Base-by-base conservation (phyloP, 352 stramenopile genomes). In the Phytophthora aleatoria region DNA sequence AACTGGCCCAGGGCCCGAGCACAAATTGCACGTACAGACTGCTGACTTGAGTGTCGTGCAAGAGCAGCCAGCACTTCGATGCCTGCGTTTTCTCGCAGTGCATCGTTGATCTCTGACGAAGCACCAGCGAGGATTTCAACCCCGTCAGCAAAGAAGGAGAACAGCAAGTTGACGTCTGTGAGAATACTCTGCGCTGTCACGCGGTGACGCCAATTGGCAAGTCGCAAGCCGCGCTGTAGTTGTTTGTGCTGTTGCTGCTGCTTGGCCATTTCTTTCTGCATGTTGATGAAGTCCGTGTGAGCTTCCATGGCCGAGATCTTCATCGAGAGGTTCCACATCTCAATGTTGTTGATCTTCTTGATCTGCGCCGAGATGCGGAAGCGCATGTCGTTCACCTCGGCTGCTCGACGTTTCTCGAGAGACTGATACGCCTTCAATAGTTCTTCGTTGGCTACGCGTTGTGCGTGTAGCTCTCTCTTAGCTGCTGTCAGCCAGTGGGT, bases 301-400 rank as follows among this genome's bases (percentile, higher is more conserved):
- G 75, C 74, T 43, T 87, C 80, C n/a, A 86, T 87, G 2, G 80
- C 72, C 39, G 90, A 77, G 11, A 89, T 71, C 67, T 90, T 90
- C 42, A 94, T 71, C 57, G 81, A 82, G 24, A 91, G 53, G 47
- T 90, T 92, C 85, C 85, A 94, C 81, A 94, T 92, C 50, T 92
- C 80, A 16, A 92, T 74, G 57, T 79, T 80, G 57, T 85, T 89
- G 57, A 92, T 90, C 45, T 81, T 83, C 28, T 70, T 76, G 45
- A 91, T 78, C 64, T 94, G 85, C 30, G 79, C 59, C 8, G 69
- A 59, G 39, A 94, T 89, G 38, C 85, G 78, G 49, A 91, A 90
- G 16, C 75, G 80, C 80, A 92, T 88, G 48, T 94, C 85, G 62
- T 92, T 94, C 44, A 79, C 87, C 57, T 94, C 85, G 0, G 78